Base-by-base conservation (phyloP, 2,329 filamentous ascomycete genomes). In the Colletotrichum coccodes region DNA sequence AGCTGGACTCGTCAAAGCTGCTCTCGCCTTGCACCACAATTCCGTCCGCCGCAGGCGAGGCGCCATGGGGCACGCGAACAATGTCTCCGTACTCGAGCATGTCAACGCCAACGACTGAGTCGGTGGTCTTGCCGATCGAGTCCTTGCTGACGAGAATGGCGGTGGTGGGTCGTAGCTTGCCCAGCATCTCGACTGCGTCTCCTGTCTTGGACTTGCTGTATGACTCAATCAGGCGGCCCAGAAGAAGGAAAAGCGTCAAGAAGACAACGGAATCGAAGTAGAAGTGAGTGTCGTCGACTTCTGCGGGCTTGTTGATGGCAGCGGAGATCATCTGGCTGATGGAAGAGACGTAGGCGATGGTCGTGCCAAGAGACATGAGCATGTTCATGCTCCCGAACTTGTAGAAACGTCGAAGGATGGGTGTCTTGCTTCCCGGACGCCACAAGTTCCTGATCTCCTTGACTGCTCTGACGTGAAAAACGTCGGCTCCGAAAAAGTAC, bases 321-420 rank as follows among this genome's bases (percentile, higher is more conserved):
- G 79, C 81, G 7, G 90, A 88, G 59, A 94, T 91, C 76, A 98
- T 86, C 71, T 97, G 90, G 18, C 90, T 91, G 28, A 97, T 82
- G 0, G 94, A 97, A 0, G 94, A 91, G 70, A 97, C 83, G 77
- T 97, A 97, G 1, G 95, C 95, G 69, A 98, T 94, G 2, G 90
- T 92, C 0, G 95, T 97, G 6, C 94, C 95, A 2, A 97, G 86
- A 8, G 92, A 96, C 80, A 98, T 95, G 68, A 98, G 87, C 83
- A 97, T 92, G 76, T 97, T 97, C 95, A 98, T 98, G 82, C 94
- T 97, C 9, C 95, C 95, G 75, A 98, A 98, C n/a, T 92, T 90
- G 78, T 94, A 94, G 75, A 98, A 95, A 16, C 95, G 86, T 73
- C 91, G 88, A 18, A 93, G 74, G 4, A 97, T 77, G 0, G 94